Evolutionary conservation across 2,329 filamentous ascomycete genomes (phyloP).

Genomic region (Magnaporthiopsis poae): DNA sequence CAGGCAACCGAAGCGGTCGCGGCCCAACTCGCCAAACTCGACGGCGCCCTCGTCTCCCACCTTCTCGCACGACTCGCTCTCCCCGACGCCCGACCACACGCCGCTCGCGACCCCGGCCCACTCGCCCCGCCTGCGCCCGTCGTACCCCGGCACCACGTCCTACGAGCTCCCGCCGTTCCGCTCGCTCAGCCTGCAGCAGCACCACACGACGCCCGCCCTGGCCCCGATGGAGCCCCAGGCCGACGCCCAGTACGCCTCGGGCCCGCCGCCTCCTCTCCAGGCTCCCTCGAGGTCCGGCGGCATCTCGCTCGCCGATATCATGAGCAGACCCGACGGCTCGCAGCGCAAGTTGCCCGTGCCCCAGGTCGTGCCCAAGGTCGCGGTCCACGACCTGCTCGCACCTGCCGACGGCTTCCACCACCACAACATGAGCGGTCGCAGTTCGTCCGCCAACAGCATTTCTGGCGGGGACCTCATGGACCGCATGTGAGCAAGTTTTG

Average conservation of each 20-base stretch:
- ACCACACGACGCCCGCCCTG: conserved; percentile 44
- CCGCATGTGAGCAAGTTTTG: background rate
- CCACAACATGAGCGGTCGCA: conserved; percentile 60
- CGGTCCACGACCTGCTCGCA: conserved; percentile 73
- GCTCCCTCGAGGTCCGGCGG: conserved; percentile 52
- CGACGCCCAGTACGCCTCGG: conserved; percentile 30
- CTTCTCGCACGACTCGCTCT: conserved; percentile 90
- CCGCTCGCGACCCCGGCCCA: conserved; percentile 93
- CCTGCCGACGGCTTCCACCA: conserved; percentile 49
- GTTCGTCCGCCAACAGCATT: conserved; percentile 67
- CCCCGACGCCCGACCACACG: conserved; percentile 94
- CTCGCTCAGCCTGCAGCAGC: conserved; percentile 44
- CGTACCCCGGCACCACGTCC: conserved; percentile 48
- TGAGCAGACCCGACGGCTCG: conserved; percentile 75
- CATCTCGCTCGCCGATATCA: conserved; percentile 82
- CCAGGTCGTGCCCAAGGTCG: conserved; percentile 72
- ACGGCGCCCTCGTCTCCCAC: conserved; percentile 93
- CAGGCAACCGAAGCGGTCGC: conserved; percentile 73
- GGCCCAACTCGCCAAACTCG: conserved; percentile 88
- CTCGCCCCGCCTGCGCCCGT: conserved; percentile 75
- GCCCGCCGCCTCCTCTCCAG: conserved; percentile 36
- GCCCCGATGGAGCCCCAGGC: conserved; percentile 50
- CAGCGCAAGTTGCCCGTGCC: conserved; percentile 86
- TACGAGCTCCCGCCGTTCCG: conserved; percentile 78
- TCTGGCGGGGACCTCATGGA: conserved; percentile 54